Conservation (phyloP, 2,329 filamentous ascomycete genomes). For the Phaeosphaeriaceae sp. region DNA sequence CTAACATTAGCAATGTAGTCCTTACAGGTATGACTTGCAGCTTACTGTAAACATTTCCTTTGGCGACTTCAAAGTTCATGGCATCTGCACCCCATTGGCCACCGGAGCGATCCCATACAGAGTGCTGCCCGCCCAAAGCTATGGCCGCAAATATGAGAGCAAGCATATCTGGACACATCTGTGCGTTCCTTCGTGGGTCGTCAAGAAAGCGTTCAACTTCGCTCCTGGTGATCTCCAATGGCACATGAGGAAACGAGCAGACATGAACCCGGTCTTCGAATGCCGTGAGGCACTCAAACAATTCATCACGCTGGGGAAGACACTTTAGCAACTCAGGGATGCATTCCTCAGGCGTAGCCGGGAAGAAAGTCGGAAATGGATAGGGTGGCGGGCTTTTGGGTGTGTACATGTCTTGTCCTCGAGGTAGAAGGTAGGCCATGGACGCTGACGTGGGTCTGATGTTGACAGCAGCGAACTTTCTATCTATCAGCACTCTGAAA, state of each 20-base stretch:
- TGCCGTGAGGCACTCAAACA: constrained; percentile 50
- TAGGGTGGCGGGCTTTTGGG: constrained; percentile 47
- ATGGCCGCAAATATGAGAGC: constrained; percentile 58
- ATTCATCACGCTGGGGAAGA: constrained; percentile 50
- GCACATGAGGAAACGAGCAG: constrained; percentile 56
- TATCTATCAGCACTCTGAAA: constrained; percentile 21
- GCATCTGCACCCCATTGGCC: constrained; percentile 49
- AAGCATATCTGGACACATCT: constrained; percentile 56
- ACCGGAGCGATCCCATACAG: constrained; percentile 52
- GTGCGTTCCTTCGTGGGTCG: constrained; percentile 52
- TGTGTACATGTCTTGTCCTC: constrained; percentile 53
- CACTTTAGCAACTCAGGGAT: constrained; percentile 47
- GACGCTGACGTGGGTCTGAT: constrained; percentile 43
- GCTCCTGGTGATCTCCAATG: constrained; percentile 51
- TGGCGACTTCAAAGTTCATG: constrained; percentile 45
- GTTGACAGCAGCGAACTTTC: constrained; percentile 54
- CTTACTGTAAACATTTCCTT: constrained; percentile 57
- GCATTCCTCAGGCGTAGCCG: constrained; percentile 42
- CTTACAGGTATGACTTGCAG: neutral
- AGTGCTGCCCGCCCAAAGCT: constrained; percentile 57
- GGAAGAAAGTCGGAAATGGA: constrained; percentile 56
- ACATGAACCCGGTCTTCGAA: constrained; percentile 55
- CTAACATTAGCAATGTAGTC: constrained; percentile 5
- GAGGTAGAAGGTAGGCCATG: constrained; percentile 54
- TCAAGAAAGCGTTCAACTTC: constrained; percentile 57